These are phyloP conservation scores for Fusarium nelsonii DNA, from an alignment of 2,329 filamentous ascomycete species.

Conservation along the genomic window DNA sequence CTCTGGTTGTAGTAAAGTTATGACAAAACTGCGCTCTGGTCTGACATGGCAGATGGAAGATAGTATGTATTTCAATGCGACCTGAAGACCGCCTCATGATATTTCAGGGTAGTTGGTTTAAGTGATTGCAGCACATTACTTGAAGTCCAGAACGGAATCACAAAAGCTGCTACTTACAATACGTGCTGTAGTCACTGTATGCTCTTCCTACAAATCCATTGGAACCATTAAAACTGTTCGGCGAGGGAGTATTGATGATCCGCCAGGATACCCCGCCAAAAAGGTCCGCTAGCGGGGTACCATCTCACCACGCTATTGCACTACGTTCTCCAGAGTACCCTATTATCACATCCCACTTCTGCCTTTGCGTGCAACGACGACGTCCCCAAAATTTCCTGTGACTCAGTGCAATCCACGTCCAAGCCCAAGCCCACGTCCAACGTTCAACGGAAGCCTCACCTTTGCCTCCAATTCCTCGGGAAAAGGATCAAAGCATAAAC, in stretches of 20 bases:
- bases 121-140: not conserved
- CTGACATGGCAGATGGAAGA: too few relatives aligned
- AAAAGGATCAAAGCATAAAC: slow-evolving; percentile 28
- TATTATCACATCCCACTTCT: slow-evolving; percentile 22
- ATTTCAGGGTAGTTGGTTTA: not conserved
- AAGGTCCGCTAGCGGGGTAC: slow-evolving; percentile 39
- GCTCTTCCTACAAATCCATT: too few relatives aligned
- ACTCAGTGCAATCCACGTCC: slow-evolving; percentile 51
- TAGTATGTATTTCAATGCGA: too few relatives aligned
- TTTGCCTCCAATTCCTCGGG: slow-evolving; percentile 33
- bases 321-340: slow-evolving; percentile 19
- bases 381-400: slow-evolving; percentile 57
- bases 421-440: slow-evolving; percentile 37
- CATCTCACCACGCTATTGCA: not conserved
- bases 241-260: slow-evolving; percentile 51
- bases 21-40: too few relatives aligned
- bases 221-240: slow-evolving; percentile 1
- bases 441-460: slow-evolving; percentile 38
- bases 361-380: slow-evolving; percentile 27
- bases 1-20: too few relatives aligned
- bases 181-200: too few relatives aligned
- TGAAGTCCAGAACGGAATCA: not conserved
- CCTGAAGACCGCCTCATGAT: not conserved
- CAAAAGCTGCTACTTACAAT: not conserved
- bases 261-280: slow-evolving; percentile 48